Evolutionary conservation across 1,284 basidiomycete genomes (phyloP), one percentile per base, ranked within the genome.

Genomic region (Ceratorhiza oryzae-sativae): DNA sequence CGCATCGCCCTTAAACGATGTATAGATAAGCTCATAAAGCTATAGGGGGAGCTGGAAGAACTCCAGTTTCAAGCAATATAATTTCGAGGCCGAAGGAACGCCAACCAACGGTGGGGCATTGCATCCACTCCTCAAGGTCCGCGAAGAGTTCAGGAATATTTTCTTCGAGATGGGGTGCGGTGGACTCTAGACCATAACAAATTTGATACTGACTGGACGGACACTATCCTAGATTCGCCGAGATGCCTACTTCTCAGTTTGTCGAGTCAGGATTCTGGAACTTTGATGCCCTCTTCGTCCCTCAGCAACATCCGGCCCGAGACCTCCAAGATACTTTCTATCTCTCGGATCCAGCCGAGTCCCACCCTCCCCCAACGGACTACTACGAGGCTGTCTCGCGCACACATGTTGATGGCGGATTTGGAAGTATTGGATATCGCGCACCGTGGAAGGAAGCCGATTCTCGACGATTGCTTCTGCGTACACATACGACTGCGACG

Each of bases 221-320:
- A 15, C 45, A 8, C 32, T n/a, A 68, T 60, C 25, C 23, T 76
- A 97, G 95, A 15, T 99, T 99, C 83, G 91, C 95, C 72, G 97
- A 99, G 82, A 99, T 99, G 97, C 95, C 97, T 5, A 98, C 97
- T n/a, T 90, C 92, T 74, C 90, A 92, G 73, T 99, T 96, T 80
- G 95, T 99, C 73, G 97, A 99, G 82, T 97, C 95, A 30, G 92
- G 92, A 41, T 99, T 99, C 87, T 99, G 97, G 97, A 98, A 97
- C 80, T 99, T 99, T 81, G 97, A 99, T 80, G 90, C 96, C 9
- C 87, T 99, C 76, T 99, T 97, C 80, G 97, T 99, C 0, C 97
- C 97, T 0, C 97, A 99, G 80, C 97, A 99, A 82, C 97, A 99
- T 83, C 97, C 97, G 20, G 97, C 97, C 30, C 90, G 97, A 79